Percentiles rank a stretch among this genome's conserved stretches.
These are phyloP conservation scores for Botryotinia narcissicola DNA, from an alignment of 2,329 filamentous ascomycete genomes.

Conservation along the genomic window DNA sequence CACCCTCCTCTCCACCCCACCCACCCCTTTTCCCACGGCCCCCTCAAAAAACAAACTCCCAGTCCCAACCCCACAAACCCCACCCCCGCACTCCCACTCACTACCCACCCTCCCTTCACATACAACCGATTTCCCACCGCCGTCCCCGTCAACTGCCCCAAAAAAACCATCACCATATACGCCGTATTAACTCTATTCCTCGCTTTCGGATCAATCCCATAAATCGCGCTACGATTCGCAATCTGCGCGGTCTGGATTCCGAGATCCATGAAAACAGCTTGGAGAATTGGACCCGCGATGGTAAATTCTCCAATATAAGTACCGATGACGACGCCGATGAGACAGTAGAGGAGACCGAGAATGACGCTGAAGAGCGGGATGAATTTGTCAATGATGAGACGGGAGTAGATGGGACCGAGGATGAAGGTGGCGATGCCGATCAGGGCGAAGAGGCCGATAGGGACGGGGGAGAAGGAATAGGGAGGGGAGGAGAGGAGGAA, in stretches of 20 bases:
- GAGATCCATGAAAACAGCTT: conserved; percentile 69
- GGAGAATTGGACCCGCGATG: conserved; percentile 69
- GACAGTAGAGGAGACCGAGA: conserved; percentile 55
- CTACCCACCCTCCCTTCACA: conserved; percentile 54
- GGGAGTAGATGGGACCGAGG: conserved; percentile 66
- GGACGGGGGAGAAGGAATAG: conserved; percentile 64
- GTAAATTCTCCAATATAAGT: conserved; percentile 65
- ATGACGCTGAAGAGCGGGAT: conserved; percentile 67
- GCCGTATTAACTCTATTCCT: conserved; percentile 77
- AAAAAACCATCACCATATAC: conserved; percentile 77
- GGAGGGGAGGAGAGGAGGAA: conserved; percentile 72
- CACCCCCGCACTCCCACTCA: conserved; percentile 55
- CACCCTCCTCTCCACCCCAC: conserved; percentile 52
- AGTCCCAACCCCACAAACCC: conserved; percentile 52
- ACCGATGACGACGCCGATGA: conserved; percentile 63
- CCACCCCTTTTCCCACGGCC: conserved; percentile 58
- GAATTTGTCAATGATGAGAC: conserved; percentile 67
- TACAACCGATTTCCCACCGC: conserved; percentile 57
- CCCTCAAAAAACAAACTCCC: conserved; percentile 47
- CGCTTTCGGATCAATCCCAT: conserved; percentile 66
- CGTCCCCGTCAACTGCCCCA: conserved; percentile 73
- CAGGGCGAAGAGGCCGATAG: conserved; percentile 75
- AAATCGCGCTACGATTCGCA: conserved; percentile 69
- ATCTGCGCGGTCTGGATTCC: conserved; percentile 73
- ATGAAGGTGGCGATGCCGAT: conserved; percentile 71